These are phyloP conservation scores for Cudoniella acicularis DNA, from an alignment of 495 filamentous ascomycete genomes.

Conservation along the genomic window DNA sequence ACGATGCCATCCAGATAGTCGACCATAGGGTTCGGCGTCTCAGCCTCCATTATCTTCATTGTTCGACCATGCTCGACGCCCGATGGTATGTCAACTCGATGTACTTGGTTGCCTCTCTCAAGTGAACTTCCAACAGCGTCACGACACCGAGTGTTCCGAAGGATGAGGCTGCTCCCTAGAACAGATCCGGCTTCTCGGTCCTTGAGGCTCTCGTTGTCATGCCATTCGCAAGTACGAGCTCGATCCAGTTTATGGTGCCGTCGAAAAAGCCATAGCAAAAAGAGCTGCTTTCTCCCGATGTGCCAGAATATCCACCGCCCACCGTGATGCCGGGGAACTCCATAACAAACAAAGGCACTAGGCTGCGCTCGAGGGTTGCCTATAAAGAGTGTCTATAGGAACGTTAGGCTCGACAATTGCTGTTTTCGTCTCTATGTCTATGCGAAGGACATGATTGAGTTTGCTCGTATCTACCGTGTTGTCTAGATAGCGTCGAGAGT, in stretches of 20 bases:
- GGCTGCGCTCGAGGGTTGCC: slow-evolving; percentile 44
- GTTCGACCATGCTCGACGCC: slow-evolving; percentile 36
- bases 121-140: slow-evolving; percentile 50
- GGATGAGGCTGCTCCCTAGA: slow-evolving; percentile 46
- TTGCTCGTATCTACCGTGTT: slow-evolving; percentile 50
- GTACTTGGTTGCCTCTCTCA: slow-evolving; percentile 47
- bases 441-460: slow-evolving; percentile 15
- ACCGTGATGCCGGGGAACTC: slow-evolving; percentile 64
- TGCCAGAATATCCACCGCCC: slow-evolving; percentile 59
- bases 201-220: slow-evolving; percentile 39
- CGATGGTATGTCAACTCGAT: slow-evolving; percentile 54
- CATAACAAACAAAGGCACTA: slow-evolving; percentile 56
- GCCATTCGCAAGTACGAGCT: slow-evolving; percentile 57
- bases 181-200: slow-evolving; percentile 32
- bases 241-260: slow-evolving; percentile 46
- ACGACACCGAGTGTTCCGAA: slow-evolving; percentile 54
- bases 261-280: slow-evolving; percentile 60
- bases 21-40: slow-evolving; percentile 23
- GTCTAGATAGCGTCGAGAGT: slow-evolving; percentile 33
- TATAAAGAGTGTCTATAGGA: slow-evolving; percentile 58
- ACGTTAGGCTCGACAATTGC: slow-evolving; percentile 63
- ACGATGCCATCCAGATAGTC: slow-evolving; percentile 46
- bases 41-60: slow-evolving; percentile 25
- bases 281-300: slow-evolving; percentile 54
- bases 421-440: slow-evolving; percentile 45